Percentiles rank a stretch among this genome's conserved stretches.
Conservation (phyloP, 2,329 filamentous ascomycete species). For the Corinectria fuckeliana region DNA sequence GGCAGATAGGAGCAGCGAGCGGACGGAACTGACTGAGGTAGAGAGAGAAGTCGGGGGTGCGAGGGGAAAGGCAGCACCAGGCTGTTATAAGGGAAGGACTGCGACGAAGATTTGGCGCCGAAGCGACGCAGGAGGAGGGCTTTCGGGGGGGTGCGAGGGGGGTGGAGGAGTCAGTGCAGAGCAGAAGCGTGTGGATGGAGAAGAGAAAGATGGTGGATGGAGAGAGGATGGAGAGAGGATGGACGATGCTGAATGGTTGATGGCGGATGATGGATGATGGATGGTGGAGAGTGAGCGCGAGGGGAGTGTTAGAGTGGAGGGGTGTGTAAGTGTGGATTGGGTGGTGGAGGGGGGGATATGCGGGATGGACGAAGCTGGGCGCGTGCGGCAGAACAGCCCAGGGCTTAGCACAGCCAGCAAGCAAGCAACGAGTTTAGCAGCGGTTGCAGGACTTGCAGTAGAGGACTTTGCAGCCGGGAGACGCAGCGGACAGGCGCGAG, state of each 20-base stretch:
- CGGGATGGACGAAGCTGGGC: conserved; percentile 35
- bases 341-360: conserved; percentile 25
- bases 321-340: conserved; percentile 28
- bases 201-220: conserved; percentile 10
- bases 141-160: conserved; percentile 28
- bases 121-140: conserved; percentile 29
- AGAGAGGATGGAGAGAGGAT: conserved; percentile 18
- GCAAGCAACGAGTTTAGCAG: too few relatives aligned
- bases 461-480: conserved; percentile 2
- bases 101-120: conserved; percentile 39
- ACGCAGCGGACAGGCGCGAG: conserved; percentile 29
- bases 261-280: conserved; percentile 22
- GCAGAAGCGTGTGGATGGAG: conserved; percentile 23
- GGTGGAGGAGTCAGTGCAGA: conserved; percentile 27
- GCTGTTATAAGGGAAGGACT: conserved; percentile 38
- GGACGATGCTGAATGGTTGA: conserved; percentile 8
- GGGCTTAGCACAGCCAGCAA: conserved; percentile 14
- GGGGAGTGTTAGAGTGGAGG: conserved; percentile 25
- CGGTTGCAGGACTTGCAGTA: conserved; percentile 4
- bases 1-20: conserved; percentile 35
- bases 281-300: conserved; percentile 8
- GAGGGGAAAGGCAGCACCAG: conserved; percentile 34
- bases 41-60: conserved; percentile 25
- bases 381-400: conserved; percentile 30
- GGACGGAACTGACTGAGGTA: conserved; percentile 39